Evolutionary conservation across 2,329 filamentous ascomycete species (phyloP), one percentile per base, ranked within the genome.

Genomic region (Scedosporium boydii): DNA sequence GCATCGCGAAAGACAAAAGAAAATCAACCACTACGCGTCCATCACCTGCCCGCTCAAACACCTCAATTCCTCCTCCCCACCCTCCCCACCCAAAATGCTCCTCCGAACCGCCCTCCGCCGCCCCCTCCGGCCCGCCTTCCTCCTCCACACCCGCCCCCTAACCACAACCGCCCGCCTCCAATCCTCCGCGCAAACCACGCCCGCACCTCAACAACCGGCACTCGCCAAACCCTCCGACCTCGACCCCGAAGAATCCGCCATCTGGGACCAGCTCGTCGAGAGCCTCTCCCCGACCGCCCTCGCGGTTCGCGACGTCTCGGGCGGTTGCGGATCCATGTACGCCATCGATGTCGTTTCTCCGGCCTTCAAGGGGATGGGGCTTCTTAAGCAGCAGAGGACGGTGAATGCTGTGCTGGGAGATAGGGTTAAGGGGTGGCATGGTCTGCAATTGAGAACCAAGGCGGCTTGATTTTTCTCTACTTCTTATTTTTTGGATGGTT

Each of bases 291-390:
- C 83, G 0, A 78, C 78, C 0, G 73, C 80, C 63, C 73, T 86
- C 27, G 74, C 86, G 73, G 89, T 95, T 9, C 87, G 88, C 72
- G 90, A 96, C 75, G 85, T 95, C 60, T 91, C 87, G 26, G 90
- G 91, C 63, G 90, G 90, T 34, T 96, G 90, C 75, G 90, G 90
- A 9, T 90, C 87, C 70, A 95, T 95, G 91, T 95, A 95, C 76
- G 88, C 86, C 62, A 88, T 96, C 67, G 87, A 93, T 69, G 86
- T 95, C 66, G 82, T 86, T 58, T 90, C 88, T 6, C 80, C 85
- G 57, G 82, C 80, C 69, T 96, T 96, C 75, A 80, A 81, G 61
- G 91, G 90, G 57, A 73, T 86, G 68, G 82, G 79, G 59, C 86
- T 93, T 72, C 82, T 96, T 64, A 90, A 90, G 80, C 90, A 95